Conservation (phyloP, 2,329 filamentous ascomycete species). For the Scortechinia acanthostroma region DNA sequence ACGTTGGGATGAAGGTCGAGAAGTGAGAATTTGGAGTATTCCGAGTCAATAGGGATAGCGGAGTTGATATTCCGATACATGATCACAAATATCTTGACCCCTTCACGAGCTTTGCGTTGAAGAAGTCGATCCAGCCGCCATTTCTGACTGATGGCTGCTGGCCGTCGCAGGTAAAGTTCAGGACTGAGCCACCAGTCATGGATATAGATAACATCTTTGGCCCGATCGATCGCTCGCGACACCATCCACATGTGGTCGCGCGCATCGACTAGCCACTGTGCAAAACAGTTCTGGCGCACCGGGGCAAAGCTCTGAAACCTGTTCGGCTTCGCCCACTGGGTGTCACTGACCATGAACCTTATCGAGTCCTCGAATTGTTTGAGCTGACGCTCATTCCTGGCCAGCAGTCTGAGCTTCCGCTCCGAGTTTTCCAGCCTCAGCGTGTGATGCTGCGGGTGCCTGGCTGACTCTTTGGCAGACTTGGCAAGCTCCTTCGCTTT, state of each 20-base stretch:
- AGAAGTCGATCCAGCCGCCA: slow-evolving; percentile 90
- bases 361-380: slow-evolving; percentile 93
- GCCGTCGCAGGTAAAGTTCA: slow-evolving; percentile 88
- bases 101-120: slow-evolving; percentile 87
- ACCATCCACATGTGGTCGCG: slow-evolving; percentile 99
- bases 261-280: slow-evolving; percentile 93
- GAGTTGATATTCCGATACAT: slow-evolving; percentile 97
- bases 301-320: slow-evolving; percentile 92
- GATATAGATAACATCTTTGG: slow-evolving; percentile 95
- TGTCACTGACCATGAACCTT: slow-evolving; percentile 73
- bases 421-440: slow-evolving; percentile 86
- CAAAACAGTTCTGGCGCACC: slow-evolving; percentile 77
- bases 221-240: slow-evolving; percentile 91
- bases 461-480: slow-evolving; percentile 18
- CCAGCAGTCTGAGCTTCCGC: slow-evolving; percentile 82
- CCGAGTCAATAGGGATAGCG: slow-evolving; percentile 93
- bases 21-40: slow-evolving; percentile 94
- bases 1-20: slow-evolving; percentile 93
- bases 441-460: slow-evolving; percentile 63
- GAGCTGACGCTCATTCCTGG: slow-evolving; percentile 81
- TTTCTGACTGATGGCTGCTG: slow-evolving; percentile 92
- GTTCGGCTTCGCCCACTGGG: slow-evolving; percentile 75
- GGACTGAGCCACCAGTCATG: slow-evolving; percentile 99
- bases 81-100: slow-evolving; percentile 95
- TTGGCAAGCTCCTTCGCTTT: slow-evolving; percentile 48